These are phyloP conservation scores for Gloeostereum incarnatum DNA, from an alignment of 768 basidiomycete genomes.

Conservation along the genomic window DNA sequence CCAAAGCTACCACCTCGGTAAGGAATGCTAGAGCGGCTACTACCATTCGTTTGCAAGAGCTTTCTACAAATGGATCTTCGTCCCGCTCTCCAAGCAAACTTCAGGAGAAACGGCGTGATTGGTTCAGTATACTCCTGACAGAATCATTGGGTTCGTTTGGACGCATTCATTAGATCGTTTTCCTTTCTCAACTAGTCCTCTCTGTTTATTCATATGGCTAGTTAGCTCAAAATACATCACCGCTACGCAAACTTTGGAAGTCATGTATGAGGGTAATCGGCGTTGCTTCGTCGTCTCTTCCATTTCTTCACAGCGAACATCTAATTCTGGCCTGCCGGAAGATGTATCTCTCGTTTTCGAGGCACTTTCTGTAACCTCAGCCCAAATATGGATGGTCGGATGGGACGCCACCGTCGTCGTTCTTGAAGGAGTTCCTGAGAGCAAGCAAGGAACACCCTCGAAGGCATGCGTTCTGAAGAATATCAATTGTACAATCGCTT, in stretches of 20 bases:
- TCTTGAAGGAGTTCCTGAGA: too few species aligned
- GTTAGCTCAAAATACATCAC: constrained; percentile 70
- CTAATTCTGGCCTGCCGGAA: constrained; percentile 21
- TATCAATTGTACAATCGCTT: constrained; percentile 4
- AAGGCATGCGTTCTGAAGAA: constrained; percentile 2
- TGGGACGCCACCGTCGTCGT: constrained; percentile 62
- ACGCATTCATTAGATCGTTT: not conserved
- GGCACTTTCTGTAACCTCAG: constrained; percentile 30
- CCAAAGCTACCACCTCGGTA: constrained; percentile 30
- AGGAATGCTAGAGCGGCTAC: constrained; percentile 40
- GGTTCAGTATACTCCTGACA: constrained; percentile 57
- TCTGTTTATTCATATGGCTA: constrained; percentile 16
- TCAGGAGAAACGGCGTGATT: constrained; percentile 40
- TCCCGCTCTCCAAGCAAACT: constrained; percentile 10
- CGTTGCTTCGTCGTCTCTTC: constrained; percentile 50
- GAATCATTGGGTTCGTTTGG: constrained; percentile 54
- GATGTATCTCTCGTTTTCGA: constrained; percentile 37
- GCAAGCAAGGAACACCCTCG: constrained; percentile 15
- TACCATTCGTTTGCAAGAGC: constrained; percentile 44
- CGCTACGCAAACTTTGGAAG: constrained; percentile 47
- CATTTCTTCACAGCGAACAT: constrained; percentile 32
- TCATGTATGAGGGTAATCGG: constrained; percentile 49
- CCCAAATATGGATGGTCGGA: constrained; percentile 46
- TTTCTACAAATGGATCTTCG: constrained; percentile 14
- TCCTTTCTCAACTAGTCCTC: constrained; percentile 7